A percentile compares a stretch with the other conserved stretches of the same genome.
Conservation (phyloP, 768 basidiomycete genomes). For the Macrocybe gigantea region DNA sequence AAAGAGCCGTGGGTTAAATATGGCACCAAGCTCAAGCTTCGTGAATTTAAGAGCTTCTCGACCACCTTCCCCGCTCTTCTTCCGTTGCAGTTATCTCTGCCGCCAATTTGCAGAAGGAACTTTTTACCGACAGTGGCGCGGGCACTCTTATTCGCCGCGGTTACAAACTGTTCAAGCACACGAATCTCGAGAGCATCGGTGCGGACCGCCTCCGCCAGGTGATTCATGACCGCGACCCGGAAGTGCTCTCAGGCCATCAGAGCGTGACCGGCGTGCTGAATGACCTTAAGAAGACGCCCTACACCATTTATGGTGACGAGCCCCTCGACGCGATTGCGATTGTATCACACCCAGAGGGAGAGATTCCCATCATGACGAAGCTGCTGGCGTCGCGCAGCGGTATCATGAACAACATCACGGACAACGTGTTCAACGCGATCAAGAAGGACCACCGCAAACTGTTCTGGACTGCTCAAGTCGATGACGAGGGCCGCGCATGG, state of each 20-base stretch:
- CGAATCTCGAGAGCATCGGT: conserved; percentile 75
- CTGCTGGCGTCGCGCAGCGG: conserved; percentile 85
- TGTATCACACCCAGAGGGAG: conserved; percentile 85
- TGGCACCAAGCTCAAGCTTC: conserved; percentile 97
- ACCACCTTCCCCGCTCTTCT: conserved; percentile 95
- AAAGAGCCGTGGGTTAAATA: conserved; percentile 99
- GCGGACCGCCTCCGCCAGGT: conserved; percentile 93
- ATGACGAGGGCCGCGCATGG: conserved; percentile 97
- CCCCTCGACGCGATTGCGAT: conserved; percentile 93
- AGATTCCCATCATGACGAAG: conserved; percentile 89
- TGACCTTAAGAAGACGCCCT: conserved; percentile 75
- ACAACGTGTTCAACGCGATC: conserved; percentile 97
- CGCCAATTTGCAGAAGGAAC: conserved; percentile 89
- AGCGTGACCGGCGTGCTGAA: conserved; percentile 86
- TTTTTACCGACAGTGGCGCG: conserved; percentile 97
- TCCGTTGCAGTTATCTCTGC: conserved; percentile 98
- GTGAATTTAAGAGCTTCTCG: conserved; percentile 98
- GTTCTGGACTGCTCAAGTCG: conserved; percentile 97
- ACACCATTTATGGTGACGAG: conserved; percentile 98
- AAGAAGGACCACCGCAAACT: conserved; percentile 89
- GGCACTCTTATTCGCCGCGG: conserved; percentile 97
- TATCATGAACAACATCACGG: conserved; percentile 88
- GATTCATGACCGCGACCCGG: conserved; percentile 92
- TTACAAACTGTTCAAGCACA: conserved; percentile 94
- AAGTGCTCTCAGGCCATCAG: conserved; percentile 74